Evolutionary conservation across 2,329 filamentous ascomycete species (phyloP), one percentile per base, ranked within the genome.

Genomic region (Neocatenulostroma microsporum): DNA sequence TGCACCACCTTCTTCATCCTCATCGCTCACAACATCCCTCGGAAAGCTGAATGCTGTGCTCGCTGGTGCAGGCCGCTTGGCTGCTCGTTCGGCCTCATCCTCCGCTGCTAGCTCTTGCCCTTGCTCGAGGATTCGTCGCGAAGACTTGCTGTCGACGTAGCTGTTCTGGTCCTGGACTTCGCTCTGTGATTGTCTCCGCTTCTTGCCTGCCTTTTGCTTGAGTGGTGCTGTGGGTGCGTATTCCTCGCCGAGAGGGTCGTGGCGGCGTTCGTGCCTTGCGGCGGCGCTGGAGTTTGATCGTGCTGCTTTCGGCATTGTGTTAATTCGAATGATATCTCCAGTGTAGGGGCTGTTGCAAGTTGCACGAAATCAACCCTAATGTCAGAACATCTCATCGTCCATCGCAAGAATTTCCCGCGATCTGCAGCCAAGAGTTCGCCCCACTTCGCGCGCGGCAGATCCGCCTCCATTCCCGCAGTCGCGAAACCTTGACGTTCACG

Each of bases 221-320:
- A 54, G 89, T 61, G 48, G 80, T 68, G 42, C 80, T 72, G 40
- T 80, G 73, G 49, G 85, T 71, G 50, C 81, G 64, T 57, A 96
- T 72, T 96, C 91, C 56, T 94, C 84, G 53, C 89, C 82, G 42
- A 98, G 81, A 26, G 89, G 88, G 51, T 93, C 93, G 66, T 95
- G 89, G 47, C 84, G 79, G 55, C 81, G 78, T 42, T 70, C 70
- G 49, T 70, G 70, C 57, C 72, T 76, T 48, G 60, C 66, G 40
- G 69, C 70, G n/a, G 60, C 65, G 40, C 69, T 70, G 48, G 63
- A 67, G 48, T 43, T 49, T 4, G 69, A 62, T 44, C 64, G 72
- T 13, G 76, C 70, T 39, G 81, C 78, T 69, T 94, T 94, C 24
- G 87, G 86, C 88, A 94, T 94, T 42, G 19, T 60, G 42, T 23